Conservation (phyloP, 768 basidiomycete species). For the Pulveroboletus sp. region DNA sequence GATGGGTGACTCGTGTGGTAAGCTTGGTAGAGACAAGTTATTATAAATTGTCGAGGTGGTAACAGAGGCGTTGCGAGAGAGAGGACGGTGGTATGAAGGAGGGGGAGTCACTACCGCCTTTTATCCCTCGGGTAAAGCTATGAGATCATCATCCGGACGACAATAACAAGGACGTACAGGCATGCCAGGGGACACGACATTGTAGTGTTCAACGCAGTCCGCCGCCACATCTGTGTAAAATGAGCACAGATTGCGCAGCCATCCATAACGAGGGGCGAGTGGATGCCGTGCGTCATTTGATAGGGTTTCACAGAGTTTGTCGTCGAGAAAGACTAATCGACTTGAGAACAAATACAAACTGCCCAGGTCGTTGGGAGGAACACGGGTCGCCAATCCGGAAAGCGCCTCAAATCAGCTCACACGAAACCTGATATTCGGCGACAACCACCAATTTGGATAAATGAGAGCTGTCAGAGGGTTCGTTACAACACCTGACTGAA, state of each 20-base stretch:
- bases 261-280: constrained; percentile 21
- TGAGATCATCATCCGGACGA: constrained; percentile 21
- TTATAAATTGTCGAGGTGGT: constrained; percentile 2
- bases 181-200: constrained; percentile 17
- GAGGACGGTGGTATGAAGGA: constrained; percentile 8
- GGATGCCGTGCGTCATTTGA: constrained; percentile 33
- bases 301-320: constrained; percentile 33
- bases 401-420: constrained; percentile 20
- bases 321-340: constrained; percentile 35
- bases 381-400: constrained; percentile 11
- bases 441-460: constrained; percentile 27
- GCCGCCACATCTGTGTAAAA: constrained; percentile 22
- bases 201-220: constrained; percentile 21
- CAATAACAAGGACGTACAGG: constrained; percentile 18
- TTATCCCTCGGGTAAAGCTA: constrained; percentile 24
- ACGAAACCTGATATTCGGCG: constrained; percentile 18
- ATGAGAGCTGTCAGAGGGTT: constrained; percentile 26
- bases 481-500: constrained; percentile 27
- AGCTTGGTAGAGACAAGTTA: neutral
- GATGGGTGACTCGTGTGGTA: constrained; percentile 1
- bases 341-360: constrained; percentile 23
- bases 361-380: constrained; percentile 5
- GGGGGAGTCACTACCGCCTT: constrained; percentile 17
- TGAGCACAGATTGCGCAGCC: constrained; percentile 27
- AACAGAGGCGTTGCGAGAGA: neutral